Evolutionary conservation across 2,329 filamentous ascomycete species (phyloP), one percentile per base, ranked within the genome.

Genomic region (Fusarium begoniae): DNA sequence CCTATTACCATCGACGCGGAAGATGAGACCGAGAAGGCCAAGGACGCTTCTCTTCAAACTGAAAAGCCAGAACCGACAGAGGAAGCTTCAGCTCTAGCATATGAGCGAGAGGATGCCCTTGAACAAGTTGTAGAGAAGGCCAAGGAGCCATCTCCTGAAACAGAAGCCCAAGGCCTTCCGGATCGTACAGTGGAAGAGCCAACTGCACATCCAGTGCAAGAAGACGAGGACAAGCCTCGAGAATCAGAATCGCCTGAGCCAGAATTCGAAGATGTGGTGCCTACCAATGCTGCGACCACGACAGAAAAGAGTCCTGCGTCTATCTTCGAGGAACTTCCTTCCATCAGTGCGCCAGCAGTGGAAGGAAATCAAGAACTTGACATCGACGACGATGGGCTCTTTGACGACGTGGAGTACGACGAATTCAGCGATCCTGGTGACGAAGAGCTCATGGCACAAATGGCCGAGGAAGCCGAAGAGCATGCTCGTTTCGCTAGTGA

Each of bases 401-500:
- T 84, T 37, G 86, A 85, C 20, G 86, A 88, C 22, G 90, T 93
- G 44, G 93, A 95, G 24, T 91, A 93, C 71, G 90, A 91, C 56
- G 90, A 92, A 26, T 91, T 92, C 76, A 96, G 93, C 40, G 96
- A 98, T 73, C 93, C 94, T 0, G 96, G 98, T 82, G 96, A 98
- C 72, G 95, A 95, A 79, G 95, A 98, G 76, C 87, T 99, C 12
- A 88, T 98, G 63, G 90, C 90, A 12, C 94, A 96, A 75, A 90
- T 99, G 77, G 95, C 94, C 0, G 90, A 92, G 32, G 97, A 99
- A 86, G 94, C 93, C 3, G 94, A 98, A 83, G 96, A 98, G 78
- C 96, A 99, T 79, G 95, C 94, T 8, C 91, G 96, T 11, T 99
- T 99, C 79, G 94, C 95, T 4, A 95, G 93, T 73, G 91, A 93